phyloP scores from a whole-genome alignment of 352 stramenopile genomes.

The Thalassiosira mediterranea region DNA sequence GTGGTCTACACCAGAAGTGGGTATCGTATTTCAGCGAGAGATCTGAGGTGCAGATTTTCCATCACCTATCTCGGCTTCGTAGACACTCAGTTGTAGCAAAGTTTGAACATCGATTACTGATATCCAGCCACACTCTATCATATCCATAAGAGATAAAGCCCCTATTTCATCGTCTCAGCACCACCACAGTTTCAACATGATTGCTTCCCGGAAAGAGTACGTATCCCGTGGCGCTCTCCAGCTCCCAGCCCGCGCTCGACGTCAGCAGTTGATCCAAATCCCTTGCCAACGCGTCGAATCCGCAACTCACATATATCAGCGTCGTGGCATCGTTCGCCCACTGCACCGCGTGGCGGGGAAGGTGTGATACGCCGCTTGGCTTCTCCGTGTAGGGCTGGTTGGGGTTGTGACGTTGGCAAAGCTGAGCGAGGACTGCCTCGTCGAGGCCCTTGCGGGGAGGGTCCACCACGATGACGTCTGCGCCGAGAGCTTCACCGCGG shows the following conservation, averaged over 20 bases:
- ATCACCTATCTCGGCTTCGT: no score
- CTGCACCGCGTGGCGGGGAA: slow-evolving; percentile 63
- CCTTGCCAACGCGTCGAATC: slow-evolving; percentile 87
- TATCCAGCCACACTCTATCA: no score
- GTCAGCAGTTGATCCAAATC: slow-evolving; percentile 80
- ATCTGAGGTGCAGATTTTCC: no score
- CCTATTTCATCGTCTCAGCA: slow-evolving; percentile 82
- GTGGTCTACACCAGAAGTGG: no score
- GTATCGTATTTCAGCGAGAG: no score
- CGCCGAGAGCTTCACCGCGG: slow-evolving; percentile 70
- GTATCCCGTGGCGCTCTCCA: slow-evolving; percentile 85
- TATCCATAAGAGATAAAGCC: no score
- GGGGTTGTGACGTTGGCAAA: slow-evolving; percentile 72
- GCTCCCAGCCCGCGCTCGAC: slow-evolving; percentile 76
- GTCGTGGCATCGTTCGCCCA: slow-evolving; percentile 78
- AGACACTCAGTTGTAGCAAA: no score
- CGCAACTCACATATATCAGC: slow-evolving; percentile 89
- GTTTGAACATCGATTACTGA: no score
- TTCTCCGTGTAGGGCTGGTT: slow-evolving; percentile 70
- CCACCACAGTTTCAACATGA: slow-evolving; percentile 87
- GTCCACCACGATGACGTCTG: slow-evolving; percentile 86
- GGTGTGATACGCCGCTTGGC: slow-evolving; percentile 42
- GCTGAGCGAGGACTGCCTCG: slow-evolving; percentile 70
- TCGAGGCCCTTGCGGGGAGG: slow-evolving; percentile 87
- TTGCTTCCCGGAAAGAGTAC: slow-evolving; percentile 89